phyloP scores from a whole-genome alignment of 2,329 filamentous ascomycete species.

The Fusarium clavum region DNA sequence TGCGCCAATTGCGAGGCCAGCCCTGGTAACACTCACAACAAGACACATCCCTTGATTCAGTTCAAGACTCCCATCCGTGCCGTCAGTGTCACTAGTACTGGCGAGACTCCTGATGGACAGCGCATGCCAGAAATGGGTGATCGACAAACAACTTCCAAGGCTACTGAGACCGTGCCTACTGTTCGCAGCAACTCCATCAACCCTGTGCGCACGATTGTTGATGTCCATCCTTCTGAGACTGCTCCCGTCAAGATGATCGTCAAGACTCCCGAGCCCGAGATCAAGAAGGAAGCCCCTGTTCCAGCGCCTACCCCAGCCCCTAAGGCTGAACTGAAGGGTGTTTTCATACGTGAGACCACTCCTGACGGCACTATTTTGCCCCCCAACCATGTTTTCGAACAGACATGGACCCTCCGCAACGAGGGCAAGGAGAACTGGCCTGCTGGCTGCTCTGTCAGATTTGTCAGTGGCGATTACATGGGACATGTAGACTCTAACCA shows the following conservation, averaged over 20 bases:
- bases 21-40: constrained; percentile 87
- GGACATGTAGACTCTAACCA: constrained; percentile 85
- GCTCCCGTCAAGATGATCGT: constrained; percentile 13
- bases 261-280: constrained; percentile 16
- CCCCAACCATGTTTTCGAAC: constrained; percentile 80
- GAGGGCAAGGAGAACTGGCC: constrained; percentile 85
- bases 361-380: constrained; percentile 79
- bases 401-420: constrained; percentile 93
- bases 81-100: constrained; percentile 86
- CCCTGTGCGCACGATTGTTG: constrained; percentile 76
- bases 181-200: constrained; percentile 61
- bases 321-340: constrained; percentile 58
- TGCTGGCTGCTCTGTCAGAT: constrained; percentile 88
- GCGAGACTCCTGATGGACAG: constrained; percentile 77
- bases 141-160: constrained; percentile 56
- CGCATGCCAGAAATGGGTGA: constrained; percentile 80
- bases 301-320: constrained; percentile 38
- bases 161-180: constrained; percentile 59
- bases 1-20: constrained; percentile 93
- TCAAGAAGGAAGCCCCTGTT: constrained; percentile 45
- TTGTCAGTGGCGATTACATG: constrained; percentile 96
- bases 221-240: constrained; percentile 73
- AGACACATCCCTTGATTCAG: constrained; percentile 96
- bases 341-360: constrained; percentile 83
- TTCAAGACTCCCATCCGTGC: constrained; percentile 93